Evolutionary conservation across 192 early-diverging fungal genomes (phyloP).

Genomic region (Coemansia sp.): DNA sequence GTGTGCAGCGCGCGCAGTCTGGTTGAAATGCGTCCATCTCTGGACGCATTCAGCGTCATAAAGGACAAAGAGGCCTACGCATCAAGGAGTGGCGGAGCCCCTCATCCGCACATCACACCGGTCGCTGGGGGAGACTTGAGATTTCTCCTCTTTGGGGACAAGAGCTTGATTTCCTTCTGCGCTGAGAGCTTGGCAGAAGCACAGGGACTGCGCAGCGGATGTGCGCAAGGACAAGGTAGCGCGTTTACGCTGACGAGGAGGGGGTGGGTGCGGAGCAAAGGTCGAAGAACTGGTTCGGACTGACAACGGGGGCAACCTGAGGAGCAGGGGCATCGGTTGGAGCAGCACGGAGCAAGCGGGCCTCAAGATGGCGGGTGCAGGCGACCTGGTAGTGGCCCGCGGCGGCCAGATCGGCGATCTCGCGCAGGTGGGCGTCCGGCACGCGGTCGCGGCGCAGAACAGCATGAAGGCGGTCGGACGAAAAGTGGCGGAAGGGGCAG

Average conservation of each 20-base stretch:
- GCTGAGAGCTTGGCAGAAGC: neutral
- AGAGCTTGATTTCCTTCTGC: neutral
- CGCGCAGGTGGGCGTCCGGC: constrained; percentile 59
- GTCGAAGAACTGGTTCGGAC: constrained; percentile 96
- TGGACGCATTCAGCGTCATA: neutral
- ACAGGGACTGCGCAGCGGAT: neutral
- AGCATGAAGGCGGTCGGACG: constrained; percentile 60
- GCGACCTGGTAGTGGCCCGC: constrained; percentile 90
- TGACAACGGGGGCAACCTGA: constrained; percentile 69
- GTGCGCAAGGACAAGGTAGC: too few relatives aligned
- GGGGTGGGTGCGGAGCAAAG: constrained; percentile 40
- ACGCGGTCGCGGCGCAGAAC: constrained; percentile 62
- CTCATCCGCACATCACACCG: constrained; percentile 7
- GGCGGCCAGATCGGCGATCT: constrained; percentile 65
- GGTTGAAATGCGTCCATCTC: neutral
- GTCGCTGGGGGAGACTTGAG: constrained; percentile 3
- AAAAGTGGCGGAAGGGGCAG: constrained; percentile 90
- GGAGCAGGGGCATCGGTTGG: constrained; percentile 12
- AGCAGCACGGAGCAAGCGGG: constrained; percentile 48
- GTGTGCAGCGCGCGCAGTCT: constrained; percentile 3
- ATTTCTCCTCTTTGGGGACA: neutral
- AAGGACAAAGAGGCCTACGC: neutral
- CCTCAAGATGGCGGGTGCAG: constrained; percentile 86
- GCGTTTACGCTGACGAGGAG: neutral
- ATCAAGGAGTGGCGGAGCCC: constrained; percentile 2